Percentiles rank a stretch among this genome's conserved stretches.
Conservation (phyloP, 2,329 filamentous ascomycete species). For the Clonostachys rosea region DNA sequence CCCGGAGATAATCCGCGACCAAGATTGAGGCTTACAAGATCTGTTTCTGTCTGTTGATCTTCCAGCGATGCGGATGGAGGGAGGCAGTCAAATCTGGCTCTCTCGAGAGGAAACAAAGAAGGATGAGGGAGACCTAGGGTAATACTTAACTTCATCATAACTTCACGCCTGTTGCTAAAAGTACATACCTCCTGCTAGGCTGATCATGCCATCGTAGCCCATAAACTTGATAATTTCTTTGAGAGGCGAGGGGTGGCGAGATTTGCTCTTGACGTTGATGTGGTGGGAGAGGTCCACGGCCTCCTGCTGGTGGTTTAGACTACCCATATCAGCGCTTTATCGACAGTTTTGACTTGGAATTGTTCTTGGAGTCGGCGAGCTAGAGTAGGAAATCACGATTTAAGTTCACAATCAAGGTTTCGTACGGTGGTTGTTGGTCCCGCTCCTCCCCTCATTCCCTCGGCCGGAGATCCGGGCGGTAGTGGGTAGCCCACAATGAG, state of each 20-base stretch:
- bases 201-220: slow-evolving; percentile 23
- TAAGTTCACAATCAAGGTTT: no score
- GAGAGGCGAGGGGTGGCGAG: slow-evolving; percentile 19
- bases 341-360: no score
- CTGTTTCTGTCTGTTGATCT: background rate
- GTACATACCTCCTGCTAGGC: slow-evolving; percentile 17
- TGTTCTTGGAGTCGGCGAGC: no score
- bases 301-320: background rate
- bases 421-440: no score
- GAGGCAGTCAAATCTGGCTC: slow-evolving; percentile 6
- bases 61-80: slow-evolving; percentile 1
- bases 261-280: slow-evolving; percentile 17
- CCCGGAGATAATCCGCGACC: slow-evolving; percentile 2
- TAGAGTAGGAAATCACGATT: no score
- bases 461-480: no score
- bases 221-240: slow-evolving; percentile 26
- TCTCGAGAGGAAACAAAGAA: slow-evolving; percentile 16
- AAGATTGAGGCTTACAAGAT: slow-evolving; percentile 1
- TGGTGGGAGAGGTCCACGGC: slow-evolving; percentile 19
- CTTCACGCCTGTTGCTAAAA: background rate
- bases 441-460: no score
- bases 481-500: no score
- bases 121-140: slow-evolving; percentile 17
- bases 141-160: background rate
- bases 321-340: no score